Base-by-base conservation (phyloP, 1,139 yeast species). In the Blastobotrys elegans region DNA sequence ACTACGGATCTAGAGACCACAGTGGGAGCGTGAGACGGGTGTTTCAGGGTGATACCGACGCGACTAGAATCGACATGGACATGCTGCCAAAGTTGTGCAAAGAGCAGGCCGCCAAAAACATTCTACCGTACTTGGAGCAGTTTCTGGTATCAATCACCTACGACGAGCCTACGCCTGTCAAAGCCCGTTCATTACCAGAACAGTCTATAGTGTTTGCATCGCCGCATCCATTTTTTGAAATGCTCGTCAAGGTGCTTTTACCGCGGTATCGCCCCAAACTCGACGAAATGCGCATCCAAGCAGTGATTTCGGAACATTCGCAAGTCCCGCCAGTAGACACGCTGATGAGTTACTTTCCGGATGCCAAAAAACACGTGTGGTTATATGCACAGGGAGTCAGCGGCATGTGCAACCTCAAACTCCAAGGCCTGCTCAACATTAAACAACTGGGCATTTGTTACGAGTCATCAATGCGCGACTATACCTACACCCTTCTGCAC, bases 351-450 rank as follows among this genome's bases (percentile, higher is more conserved):
- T 5, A 17, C 24, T 39, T 33, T 30, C 47, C 47, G 10, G 30
- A 29, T 11, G 43, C 47, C 2, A 8, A 14, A 1, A 44, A 44
- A 27, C 44, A 39, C 22, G 20, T 44, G 10, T 44, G 47, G 47
- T 7, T 44, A 20, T 44, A 44, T 24, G 39, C 47, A 10, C 34
- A 26, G 33, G 47, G 47, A 13, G 17, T 44, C n/a, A 40, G 40
- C 33, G 47, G 47, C 16, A n/a, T 44, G 22, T 17, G 34, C 30
- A 34, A 30, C 18, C n/a, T 44, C 14, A 21, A 32, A 8, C 20
- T 39, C 8, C n/a, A 18, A 14, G 5, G 21, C 7, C 34, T 44
- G n/a, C 11, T 27, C 7, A 39, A 39, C 20, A 38, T 44, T 6
- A 24, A 26, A 7, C 47, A 44, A 4, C 24, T 44, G 8, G 47